phyloP scores from a whole-genome alignment of 768 basidiomycete species.

The Tulasnella sp. region DNA sequence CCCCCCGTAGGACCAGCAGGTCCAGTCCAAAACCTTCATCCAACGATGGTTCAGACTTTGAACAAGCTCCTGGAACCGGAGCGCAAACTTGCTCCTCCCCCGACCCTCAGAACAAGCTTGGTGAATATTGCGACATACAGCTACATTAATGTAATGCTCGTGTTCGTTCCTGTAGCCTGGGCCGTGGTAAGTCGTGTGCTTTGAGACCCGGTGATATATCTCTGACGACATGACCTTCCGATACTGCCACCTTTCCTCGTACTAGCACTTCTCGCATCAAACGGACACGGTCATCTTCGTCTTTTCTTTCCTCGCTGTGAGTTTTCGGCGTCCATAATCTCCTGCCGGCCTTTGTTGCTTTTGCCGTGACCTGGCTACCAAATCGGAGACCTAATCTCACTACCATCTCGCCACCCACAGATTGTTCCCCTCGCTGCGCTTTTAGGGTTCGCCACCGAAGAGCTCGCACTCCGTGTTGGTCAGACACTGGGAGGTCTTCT shows the following conservation, averaged over 20 bases:
- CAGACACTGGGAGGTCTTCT: constrained; percentile 74
- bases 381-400: neutral
- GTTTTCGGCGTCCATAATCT: neutral
- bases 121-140: constrained; percentile 3
- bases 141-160: constrained; percentile 1
- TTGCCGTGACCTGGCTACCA: neutral
- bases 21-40: neutral
- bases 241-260: neutral
- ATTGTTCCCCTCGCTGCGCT: constrained; percentile 10
- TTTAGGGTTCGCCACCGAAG: constrained; percentile 72
- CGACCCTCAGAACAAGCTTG: neutral
- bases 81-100: constrained; percentile 9
- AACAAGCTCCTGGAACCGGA: constrained; percentile 10
- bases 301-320: constrained; percentile 9
- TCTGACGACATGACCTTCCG: neutral
- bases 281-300: constrained; percentile 7
- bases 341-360: neutral
- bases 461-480: constrained; percentile 69
- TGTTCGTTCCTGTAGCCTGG: constrained; percentile 11
- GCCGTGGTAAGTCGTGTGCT: constrained; percentile 2
- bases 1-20: neutral
- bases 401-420: no score
- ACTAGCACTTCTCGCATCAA: neutral
- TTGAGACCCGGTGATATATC: no score
- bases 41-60: constrained; percentile 3